Evolutionary conservation across 2,329 filamentous ascomycete genomes (phyloP).

Genomic region (Exophiala dermatitidis): DNA sequence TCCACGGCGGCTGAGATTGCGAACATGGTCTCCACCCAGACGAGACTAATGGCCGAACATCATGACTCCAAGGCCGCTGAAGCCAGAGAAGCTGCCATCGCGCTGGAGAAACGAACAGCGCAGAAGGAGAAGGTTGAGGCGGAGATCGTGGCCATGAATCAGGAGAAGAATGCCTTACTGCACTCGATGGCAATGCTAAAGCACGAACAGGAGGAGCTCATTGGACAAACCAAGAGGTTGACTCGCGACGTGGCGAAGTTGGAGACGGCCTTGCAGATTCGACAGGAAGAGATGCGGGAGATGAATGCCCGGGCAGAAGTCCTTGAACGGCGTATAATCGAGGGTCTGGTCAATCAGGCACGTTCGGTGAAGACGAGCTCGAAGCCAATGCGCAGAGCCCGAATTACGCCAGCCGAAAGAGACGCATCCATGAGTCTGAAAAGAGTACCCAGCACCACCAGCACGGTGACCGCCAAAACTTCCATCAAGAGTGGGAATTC

Average conservation of each 20-base stretch:
- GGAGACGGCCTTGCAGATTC: slow-evolving; percentile 80
- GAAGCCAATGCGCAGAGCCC: slow-evolving; percentile 31
- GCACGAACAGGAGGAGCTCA: slow-evolving; percentile 57
- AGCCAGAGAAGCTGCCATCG: slow-evolving; percentile 68
- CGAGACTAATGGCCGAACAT: slow-evolving; percentile 65
- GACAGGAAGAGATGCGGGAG: slow-evolving; percentile 79
- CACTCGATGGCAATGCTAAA: slow-evolving; percentile 46
- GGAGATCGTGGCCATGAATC: slow-evolving; percentile 44
- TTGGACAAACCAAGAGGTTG: slow-evolving; percentile 69
- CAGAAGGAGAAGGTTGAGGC: slow-evolving; percentile 58
- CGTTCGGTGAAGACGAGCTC: slow-evolving; percentile 57
- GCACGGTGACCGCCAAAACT: slow-evolving; percentile 35
- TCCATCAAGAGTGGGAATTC: slow-evolving; percentile 33
- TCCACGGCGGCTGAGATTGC: slow-evolving; percentile 77
- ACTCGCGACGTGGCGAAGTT: slow-evolving; percentile 82
- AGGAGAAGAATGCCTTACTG: slow-evolving; percentile 57
- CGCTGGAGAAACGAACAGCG: slow-evolving; percentile 67
- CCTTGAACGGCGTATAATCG: slow-evolving; percentile 84
- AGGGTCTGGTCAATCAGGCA: slow-evolving; percentile 94
- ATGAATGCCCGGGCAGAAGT: slow-evolving; percentile 87
- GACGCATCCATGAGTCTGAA: slow-evolving; percentile 47
- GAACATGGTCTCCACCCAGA: slow-evolving; percentile 71
- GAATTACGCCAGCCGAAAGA: slow-evolving; percentile 20
- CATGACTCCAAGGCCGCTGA: slow-evolving; percentile 72
- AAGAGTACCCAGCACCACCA: slow-evolving; percentile 43